Evolutionary conservation across 768 basidiomycete species (phyloP).

Genomic region (Collybiopsis confluens): DNA sequence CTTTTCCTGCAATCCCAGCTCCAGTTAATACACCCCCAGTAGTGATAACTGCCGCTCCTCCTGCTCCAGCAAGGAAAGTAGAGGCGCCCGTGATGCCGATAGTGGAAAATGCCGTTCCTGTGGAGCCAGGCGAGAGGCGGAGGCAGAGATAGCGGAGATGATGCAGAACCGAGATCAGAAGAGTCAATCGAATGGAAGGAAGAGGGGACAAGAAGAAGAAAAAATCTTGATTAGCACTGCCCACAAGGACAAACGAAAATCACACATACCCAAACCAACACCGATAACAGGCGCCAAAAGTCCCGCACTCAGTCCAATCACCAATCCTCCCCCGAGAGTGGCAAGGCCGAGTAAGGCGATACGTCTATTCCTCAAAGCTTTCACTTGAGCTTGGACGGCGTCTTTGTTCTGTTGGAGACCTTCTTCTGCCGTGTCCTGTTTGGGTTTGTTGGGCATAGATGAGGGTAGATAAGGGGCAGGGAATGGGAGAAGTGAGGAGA

Average conservation of each 20-base stretch:
- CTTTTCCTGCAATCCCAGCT: slow-evolving; percentile 69
- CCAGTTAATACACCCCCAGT: slow-evolving; percentile 95
- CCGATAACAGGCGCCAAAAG: slow-evolving; percentile 95
- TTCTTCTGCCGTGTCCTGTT: slow-evolving; percentile 89
- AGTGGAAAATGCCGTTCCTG: slow-evolving; percentile 82
- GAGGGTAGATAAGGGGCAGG: too few relatives aligned
- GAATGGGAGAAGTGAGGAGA: too few relatives aligned
- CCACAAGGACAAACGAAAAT: too few relatives aligned
- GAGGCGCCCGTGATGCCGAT: slow-evolving; percentile 90
- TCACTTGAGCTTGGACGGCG: slow-evolving; percentile 65
- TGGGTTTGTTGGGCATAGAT: too few relatives aligned
- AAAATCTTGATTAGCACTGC: too few relatives aligned
- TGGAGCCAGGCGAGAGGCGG: too few relatives aligned
- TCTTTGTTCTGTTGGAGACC: slow-evolving; percentile 78
- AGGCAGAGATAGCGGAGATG: too few relatives aligned
- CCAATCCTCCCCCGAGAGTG: slow-evolving; percentile 88
- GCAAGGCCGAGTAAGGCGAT: slow-evolving; percentile 94
- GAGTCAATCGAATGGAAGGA: neutral
- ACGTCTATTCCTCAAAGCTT: slow-evolving; percentile 65
- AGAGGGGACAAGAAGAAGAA: neutral
- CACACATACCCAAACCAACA: slow-evolving; percentile 53
- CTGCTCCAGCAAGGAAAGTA: slow-evolving; percentile 87
- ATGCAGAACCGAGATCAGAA: too few relatives aligned
- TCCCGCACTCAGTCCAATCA: slow-evolving; percentile 95
- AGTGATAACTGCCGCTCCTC: slow-evolving; percentile 94